Base-by-base conservation (phyloP, 805 yeast genomes). In the Lachancea nothofagi region DNA sequence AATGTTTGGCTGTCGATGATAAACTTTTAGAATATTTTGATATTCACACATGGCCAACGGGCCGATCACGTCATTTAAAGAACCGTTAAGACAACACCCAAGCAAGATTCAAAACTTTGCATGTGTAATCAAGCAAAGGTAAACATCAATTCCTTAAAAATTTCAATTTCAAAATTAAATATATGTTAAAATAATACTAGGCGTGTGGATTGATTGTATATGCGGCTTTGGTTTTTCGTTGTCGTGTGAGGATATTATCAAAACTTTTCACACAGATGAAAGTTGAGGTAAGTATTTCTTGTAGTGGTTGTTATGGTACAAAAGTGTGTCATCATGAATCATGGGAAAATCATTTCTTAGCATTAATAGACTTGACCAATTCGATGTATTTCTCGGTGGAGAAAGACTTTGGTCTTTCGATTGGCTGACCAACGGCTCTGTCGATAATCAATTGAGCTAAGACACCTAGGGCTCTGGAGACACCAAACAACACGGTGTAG, bases 401-500 rank as follows among this genome's bases (percentile, higher is more conserved):
- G 86, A 87, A 85, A 48, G 95, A 80, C 71, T 83, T 83, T 70
- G 93, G 93, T 72, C 94, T 82, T 72, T 83, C 94, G 60, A 83
- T 81, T 54, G 94, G 80, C 53, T 76, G 64, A 59, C 93, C 93
- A 46, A 79, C 69, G 53, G 88, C 89, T 65, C 94, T 77, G 71
- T 83, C 93, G 58, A 80, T 78, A 67, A 83, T 82, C 67, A 83
- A 71, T 71, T 84, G 93, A 47, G 93, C 88, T 58, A 83, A 71
- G 41, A 82, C 89, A 72, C 94, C 94, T 45, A 83, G 73, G 36
- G 93, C 89, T 69, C 94, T 81, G 37, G 90, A 74, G 42, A 83
- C 93, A 72, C 90, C 93, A 65, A 83, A 83, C 62, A 83, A 69
- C 29, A 83, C 94, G 39, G 93, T 84, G 76, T 83, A 83, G 80